These are phyloP conservation scores for Calycina marina DNA, from an alignment of 2,329 filamentous ascomycete genomes.

Conservation along the genomic window DNA sequence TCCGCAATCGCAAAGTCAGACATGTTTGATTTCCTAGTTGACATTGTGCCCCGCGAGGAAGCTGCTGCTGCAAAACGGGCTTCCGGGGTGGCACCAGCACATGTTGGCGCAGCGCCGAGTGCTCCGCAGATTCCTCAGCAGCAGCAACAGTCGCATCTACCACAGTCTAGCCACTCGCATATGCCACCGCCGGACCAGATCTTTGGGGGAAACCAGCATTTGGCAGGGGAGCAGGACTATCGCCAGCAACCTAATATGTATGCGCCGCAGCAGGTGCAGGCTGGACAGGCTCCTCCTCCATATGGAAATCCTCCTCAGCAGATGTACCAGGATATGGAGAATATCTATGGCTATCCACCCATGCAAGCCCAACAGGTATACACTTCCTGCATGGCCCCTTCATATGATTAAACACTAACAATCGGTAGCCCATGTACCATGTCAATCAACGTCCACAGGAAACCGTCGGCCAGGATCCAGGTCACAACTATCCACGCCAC, in stretches of 20 bases:
- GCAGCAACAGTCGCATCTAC: slow-evolving; percentile 31
- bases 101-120: slow-evolving; percentile 33
- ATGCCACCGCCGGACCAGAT: slow-evolving; percentile 48
- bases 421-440: slow-evolving; percentile 26
- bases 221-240: slow-evolving; percentile 63
- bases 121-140: slow-evolving; percentile 35
- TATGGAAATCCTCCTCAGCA: slow-evolving; percentile 62
- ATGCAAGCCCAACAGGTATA: slow-evolving; percentile 75
- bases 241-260: slow-evolving; percentile 72
- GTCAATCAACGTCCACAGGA: slow-evolving; percentile 25
- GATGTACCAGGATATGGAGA: slow-evolving; percentile 71
- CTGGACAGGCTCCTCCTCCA: slow-evolving; percentile 46
- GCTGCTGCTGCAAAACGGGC: slow-evolving; percentile 74
- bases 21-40: slow-evolving; percentile 99
- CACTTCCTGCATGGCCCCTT: background rate
- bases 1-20: slow-evolving; percentile 92
- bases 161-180: slow-evolving; percentile 37
- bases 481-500: slow-evolving; percentile 25
- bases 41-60: slow-evolving; percentile 94
- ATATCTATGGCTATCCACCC: slow-evolving; percentile 71
- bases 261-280: slow-evolving; percentile 61
- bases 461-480: slow-evolving; percentile 23
- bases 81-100: slow-evolving; percentile 28
- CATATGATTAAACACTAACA: slow-evolving; percentile 4
- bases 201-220: slow-evolving; percentile 39